Base-by-base conservation (phyloP, 2,329 filamentous ascomycete species). In the Aspergillus ibericus region DNA sequence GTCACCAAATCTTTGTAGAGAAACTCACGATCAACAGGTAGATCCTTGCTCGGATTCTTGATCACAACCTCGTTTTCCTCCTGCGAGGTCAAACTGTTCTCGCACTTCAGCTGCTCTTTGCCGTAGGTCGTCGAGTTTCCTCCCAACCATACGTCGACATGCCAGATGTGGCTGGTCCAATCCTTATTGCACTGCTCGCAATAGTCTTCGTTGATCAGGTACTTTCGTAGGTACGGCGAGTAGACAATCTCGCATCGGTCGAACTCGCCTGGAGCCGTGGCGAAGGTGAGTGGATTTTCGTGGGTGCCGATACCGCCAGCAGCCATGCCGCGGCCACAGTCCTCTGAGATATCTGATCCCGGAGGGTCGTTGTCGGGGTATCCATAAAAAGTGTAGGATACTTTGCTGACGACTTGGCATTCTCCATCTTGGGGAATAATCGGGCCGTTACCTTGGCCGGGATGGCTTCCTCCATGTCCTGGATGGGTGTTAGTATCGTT, bases 261-360 rank as follows among this genome's bases (percentile, higher is more conserved):
- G 67, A 80, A 79, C 53, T 77, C 74, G 44, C 74, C 75, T 5
- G 66, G 64, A 2, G 77, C 75, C 5, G 73, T 77, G 27, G 79
- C 79, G 51, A 81, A 77, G 1, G 78, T 80, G 25, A 80, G 59
- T 1, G 77, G 79, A 65, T 81, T 72, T 48, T 59, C 59, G 62
- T 70, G 78, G n/a, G 76, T 78, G 27, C 78, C 78, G 0, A 66
- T 72, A 15, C 79, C 79, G 9, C 78, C 78, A 13, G 78, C 77
- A 59, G 62, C 68, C 44, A 67, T 66, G 22, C 75, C 69, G 18
- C 72, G 70, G 7, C 70, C 68, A 59, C 76, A 78, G 58, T 75
- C 63, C 63, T 72, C 74, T 1, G 77, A 73, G 25, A 72, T 76
- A 15, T 52, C 67, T 4, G 71, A 61, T 4, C 75, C 75, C 1